Evolutionary conservation across 768 basidiomycete genomes (phyloP).

Genomic region (Auriscalpium vulgare): DNA sequence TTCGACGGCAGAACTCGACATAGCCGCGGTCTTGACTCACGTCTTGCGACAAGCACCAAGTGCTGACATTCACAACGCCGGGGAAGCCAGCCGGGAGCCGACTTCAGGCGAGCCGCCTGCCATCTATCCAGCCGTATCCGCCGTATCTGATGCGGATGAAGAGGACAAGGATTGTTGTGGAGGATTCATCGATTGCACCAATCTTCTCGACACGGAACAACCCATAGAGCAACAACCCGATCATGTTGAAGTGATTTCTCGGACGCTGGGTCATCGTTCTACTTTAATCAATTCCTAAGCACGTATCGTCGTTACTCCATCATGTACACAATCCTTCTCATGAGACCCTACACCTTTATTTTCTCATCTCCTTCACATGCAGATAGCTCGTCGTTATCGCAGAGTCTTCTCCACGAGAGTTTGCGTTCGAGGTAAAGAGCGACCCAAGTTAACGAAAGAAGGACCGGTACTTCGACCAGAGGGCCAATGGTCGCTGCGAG

Average conservation of each 20-base stretch:
- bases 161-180: neutral
- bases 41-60: constrained; percentile 1
- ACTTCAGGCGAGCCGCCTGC: too few relatives aligned
- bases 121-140: neutral
- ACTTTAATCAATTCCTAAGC: too few relatives aligned
- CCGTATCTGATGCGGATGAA: neutral
- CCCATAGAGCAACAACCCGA: too few relatives aligned
- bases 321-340: too few relatives aligned
- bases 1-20: constrained; percentile 9
- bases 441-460: constrained; percentile 61
- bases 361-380: too few relatives aligned
- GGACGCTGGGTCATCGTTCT: too few relatives aligned
- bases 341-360: too few relatives aligned
- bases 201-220: neutral
- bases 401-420: neutral
- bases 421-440: constrained; percentile 27
- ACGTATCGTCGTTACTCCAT: too few relatives aligned
- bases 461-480: constrained; percentile 72
- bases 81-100: neutral
- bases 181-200: neutral
- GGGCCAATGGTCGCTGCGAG: constrained; percentile 77
- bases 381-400: too few relatives aligned
- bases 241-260: too few relatives aligned
- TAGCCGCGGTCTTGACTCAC: constrained; percentile 7
- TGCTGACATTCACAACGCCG: neutral